phyloP scores from a whole-genome alignment of 2,329 filamentous ascomycete genomes.

The Knoxdaviesia capensis region DNA sequence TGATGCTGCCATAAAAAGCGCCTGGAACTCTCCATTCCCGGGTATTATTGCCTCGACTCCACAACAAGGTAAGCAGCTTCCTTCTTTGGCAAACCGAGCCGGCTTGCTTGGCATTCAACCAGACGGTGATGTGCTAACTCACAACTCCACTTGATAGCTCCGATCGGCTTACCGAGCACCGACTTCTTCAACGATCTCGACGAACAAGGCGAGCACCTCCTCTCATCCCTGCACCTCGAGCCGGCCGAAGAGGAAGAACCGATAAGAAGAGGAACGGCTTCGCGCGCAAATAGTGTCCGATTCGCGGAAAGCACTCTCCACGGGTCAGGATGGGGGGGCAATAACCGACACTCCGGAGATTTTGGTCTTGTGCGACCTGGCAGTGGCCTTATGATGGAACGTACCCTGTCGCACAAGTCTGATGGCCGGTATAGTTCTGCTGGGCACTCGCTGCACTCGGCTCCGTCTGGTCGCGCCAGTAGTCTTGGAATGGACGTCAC shows the following conservation, averaged over 20 bases:
- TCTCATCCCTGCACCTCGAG: slow-evolving; percentile 68
- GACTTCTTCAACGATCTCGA: slow-evolving; percentile 85
- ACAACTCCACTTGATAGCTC: slow-evolving; percentile 29
- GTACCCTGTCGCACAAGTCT: slow-evolving; percentile 83
- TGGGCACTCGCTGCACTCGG: slow-evolving; percentile 52
- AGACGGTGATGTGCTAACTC: no score
- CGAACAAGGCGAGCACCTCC: slow-evolving; percentile 61
- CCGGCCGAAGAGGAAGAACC: slow-evolving; percentile 56
- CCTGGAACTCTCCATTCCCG: slow-evolving; percentile 92
- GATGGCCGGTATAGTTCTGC: slow-evolving; percentile 87
- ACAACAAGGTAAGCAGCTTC: slow-evolving; percentile 52
- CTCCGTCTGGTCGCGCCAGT: slow-evolving; percentile 54
- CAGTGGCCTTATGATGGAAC: slow-evolving; percentile 77
- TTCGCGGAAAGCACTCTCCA: slow-evolving; percentile 94
- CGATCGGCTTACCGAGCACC: slow-evolving; percentile 56
- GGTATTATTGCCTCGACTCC: slow-evolving; percentile 63
- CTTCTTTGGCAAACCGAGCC: not conserved
- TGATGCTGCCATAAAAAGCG: slow-evolving; percentile 54
- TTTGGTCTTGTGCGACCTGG: slow-evolving; percentile 58
- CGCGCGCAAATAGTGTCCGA: slow-evolving; percentile 86
- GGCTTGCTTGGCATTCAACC: no score
- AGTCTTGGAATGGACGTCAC: slow-evolving; percentile 69
- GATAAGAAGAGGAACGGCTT: slow-evolving; percentile 66
- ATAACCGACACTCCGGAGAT: slow-evolving; percentile 65
- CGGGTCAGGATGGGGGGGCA: slow-evolving; percentile 57